These are phyloP conservation scores for Clarkia xantiana DNA, from an alignment of 345 rosid genomes.

Conservation along the genomic window DNA sequence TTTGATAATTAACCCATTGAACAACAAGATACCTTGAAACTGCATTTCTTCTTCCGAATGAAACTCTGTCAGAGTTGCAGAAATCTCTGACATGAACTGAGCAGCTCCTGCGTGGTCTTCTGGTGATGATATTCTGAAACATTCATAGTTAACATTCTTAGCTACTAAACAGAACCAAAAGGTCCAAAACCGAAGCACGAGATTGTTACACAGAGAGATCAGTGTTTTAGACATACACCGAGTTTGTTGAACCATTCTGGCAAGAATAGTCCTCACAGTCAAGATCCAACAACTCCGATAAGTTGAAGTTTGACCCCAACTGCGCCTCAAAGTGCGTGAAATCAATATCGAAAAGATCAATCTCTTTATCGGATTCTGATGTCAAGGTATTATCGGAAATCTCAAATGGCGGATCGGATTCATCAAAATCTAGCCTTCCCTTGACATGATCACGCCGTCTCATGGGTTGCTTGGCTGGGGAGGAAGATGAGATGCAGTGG, in stretches of 20 bases:
- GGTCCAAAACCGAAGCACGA: background rate
- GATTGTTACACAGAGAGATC: slow-evolving; percentile 19
- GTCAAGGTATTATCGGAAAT: slow-evolving; percentile 21
- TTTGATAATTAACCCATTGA: too few relatives aligned
- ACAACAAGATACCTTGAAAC: background rate
- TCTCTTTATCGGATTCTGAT: slow-evolving; percentile 50
- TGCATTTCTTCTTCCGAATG: background rate
- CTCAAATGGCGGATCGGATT: slow-evolving; percentile 24
- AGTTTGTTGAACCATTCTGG: slow-evolving; percentile 24
- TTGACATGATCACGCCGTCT: slow-evolving; percentile 21
- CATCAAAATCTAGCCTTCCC: slow-evolving; percentile 80
- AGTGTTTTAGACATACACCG: slow-evolving; percentile 7
- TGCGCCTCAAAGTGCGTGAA: slow-evolving; percentile 29
- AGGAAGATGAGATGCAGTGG: slow-evolving; percentile 46
- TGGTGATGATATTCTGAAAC: background rate
- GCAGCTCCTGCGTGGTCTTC: background rate
- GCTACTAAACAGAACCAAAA: too few relatives aligned
- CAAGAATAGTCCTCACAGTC: slow-evolving; percentile 24
- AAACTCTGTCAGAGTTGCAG: slow-evolving; percentile 2
- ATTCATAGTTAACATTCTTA: too few relatives aligned
- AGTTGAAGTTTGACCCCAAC: slow-evolving; percentile 42
- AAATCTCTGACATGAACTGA: slow-evolving; percentile 3
- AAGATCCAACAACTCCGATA: slow-evolving; percentile 60
- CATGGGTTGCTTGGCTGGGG: slow-evolving; percentile 35
- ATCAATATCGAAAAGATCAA: slow-evolving; percentile 46